A percentile compares a stretch with the other conserved stretches of the same genome.
These are phyloP conservation scores for Exophiala sp. DNA, from an alignment of 2,329 filamentous ascomycete genomes.

Conservation along the genomic window DNA sequence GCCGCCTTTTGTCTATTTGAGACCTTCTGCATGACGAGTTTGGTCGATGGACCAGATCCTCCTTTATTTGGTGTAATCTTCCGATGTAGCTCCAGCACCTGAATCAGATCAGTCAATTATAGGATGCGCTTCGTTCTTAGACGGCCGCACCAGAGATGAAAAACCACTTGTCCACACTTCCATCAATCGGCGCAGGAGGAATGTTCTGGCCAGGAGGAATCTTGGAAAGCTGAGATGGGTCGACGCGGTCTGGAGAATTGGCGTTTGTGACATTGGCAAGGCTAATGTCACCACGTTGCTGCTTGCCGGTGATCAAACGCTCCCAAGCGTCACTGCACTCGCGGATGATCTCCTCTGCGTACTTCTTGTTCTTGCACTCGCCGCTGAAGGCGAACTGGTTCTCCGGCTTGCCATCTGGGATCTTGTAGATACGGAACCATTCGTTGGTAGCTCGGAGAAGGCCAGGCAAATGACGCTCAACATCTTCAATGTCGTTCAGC, in stretches of 20 bases:
- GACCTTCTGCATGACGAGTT: not conserved
- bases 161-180: constrained; percentile 99
- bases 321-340: constrained; percentile 98
- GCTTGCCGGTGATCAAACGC: constrained; percentile 88
- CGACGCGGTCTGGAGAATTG: constrained; percentile 67
- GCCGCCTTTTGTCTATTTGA: constrained; percentile 10
- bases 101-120: constrained; percentile 20
- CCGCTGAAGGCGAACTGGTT: constrained; percentile 99
- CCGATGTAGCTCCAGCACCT: constrained; percentile 26
- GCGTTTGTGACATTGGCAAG: constrained; percentile 76
- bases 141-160: constrained; percentile 97
- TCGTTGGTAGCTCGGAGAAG: constrained; percentile 97
- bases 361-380: constrained; percentile 99
- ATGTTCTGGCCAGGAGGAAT: constrained; percentile 77
- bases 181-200: constrained; percentile 79
- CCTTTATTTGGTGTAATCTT: constrained; percentile 25
- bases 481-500: constrained; percentile 98
- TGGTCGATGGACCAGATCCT: no score
- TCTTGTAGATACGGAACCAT: constrained; percentile 99
- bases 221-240: constrained; percentile 63
- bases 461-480: constrained; percentile 95
- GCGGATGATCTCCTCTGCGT: constrained; percentile 89
- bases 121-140: constrained; percentile 40
- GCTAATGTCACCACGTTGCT: constrained; percentile 66
- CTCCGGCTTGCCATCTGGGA: constrained; percentile 99